Conservation (phyloP, 306 rosid genomes). For the Trifolium repens region DNA sequence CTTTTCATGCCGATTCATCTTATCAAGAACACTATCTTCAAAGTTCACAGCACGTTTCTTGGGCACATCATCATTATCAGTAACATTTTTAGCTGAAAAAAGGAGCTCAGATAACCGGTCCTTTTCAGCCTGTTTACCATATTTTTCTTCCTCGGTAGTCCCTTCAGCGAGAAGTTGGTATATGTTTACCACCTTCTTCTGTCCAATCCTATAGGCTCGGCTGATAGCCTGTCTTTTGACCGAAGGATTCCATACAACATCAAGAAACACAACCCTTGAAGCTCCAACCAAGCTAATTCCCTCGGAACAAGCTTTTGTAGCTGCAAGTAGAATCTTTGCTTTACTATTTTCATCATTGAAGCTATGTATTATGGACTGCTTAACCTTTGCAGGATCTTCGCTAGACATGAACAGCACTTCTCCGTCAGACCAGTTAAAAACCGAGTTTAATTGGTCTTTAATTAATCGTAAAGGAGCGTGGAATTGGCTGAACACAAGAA, state of each 20-base stretch:
- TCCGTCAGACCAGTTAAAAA: background rate
- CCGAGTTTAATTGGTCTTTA: background rate
- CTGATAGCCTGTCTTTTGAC: constrained; percentile 51
- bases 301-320: constrained; percentile 50
- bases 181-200: constrained; percentile 39
- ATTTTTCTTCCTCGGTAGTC: constrained; percentile 38
- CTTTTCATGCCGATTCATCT: constrained; percentile 36
- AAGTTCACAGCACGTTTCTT: background rate
- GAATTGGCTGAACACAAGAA: constrained; percentile 35
- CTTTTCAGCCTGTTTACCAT: constrained; percentile 41
- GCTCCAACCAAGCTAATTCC: constrained; percentile 51
- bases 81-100: constrained; percentile 30
- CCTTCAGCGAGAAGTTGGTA: constrained; percentile 46
- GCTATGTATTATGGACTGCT: constrained; percentile 31
- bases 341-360: constrained; percentile 42
- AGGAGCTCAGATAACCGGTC: constrained; percentile 44
- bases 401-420: constrained; percentile 44
- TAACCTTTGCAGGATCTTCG: constrained; percentile 20
- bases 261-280: constrained; percentile 53
- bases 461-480: background rate
- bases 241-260: constrained; percentile 56
- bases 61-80: background rate
- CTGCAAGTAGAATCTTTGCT: constrained; percentile 47
- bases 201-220: constrained; percentile 52
- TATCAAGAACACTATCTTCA: constrained; percentile 45